Evolutionary conservation across 2,329 filamentous ascomycete genomes (phyloP).

Genomic region (Talaromyces verruculosus): DNA sequence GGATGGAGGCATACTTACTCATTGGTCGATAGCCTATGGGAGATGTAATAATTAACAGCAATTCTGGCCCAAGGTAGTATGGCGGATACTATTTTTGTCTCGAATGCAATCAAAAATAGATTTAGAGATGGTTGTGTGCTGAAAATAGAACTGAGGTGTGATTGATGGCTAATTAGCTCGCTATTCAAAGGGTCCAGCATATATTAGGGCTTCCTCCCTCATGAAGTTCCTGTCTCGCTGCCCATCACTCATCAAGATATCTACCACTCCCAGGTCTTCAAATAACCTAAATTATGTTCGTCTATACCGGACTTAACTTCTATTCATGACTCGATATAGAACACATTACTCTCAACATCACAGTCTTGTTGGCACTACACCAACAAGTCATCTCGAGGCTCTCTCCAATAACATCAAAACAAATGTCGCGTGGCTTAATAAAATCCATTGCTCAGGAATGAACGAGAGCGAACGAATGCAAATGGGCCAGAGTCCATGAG

Average conservation of each 20-base stretch:
- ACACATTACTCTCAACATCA: not conserved
- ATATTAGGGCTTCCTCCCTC: conserved; percentile 10
- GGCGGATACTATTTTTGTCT: conserved; percentile 7
- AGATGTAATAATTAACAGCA: conserved; percentile 1
- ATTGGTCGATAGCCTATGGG: not conserved
- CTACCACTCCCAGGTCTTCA: not conserved
- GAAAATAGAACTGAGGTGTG: conserved; percentile 2
- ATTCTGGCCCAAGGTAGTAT: not conserved
- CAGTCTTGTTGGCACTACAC: not conserved
- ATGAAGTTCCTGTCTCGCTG: not conserved
- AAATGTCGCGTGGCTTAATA: conserved; percentile 14
- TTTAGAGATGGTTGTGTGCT: not conserved
- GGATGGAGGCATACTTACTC: not conserved
- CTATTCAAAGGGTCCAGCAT: not conserved
- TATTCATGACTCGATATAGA: conserved; percentile 3
- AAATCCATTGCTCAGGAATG: not conserved
- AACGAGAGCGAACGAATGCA: conserved; percentile 9
- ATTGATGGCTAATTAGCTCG: not conserved
- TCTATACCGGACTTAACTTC: not conserved
- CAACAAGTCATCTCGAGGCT: not conserved
- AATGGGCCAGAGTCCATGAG: not conserved
- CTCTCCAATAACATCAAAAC: conserved; percentile 8
- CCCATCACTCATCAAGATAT: not conserved
- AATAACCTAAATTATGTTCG: conserved; percentile 2
- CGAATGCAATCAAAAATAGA: conserved; percentile 1